Evolutionary conservation across 148 eudicot species (phyloP).

Genomic region (Rhododendron simsii): DNA sequence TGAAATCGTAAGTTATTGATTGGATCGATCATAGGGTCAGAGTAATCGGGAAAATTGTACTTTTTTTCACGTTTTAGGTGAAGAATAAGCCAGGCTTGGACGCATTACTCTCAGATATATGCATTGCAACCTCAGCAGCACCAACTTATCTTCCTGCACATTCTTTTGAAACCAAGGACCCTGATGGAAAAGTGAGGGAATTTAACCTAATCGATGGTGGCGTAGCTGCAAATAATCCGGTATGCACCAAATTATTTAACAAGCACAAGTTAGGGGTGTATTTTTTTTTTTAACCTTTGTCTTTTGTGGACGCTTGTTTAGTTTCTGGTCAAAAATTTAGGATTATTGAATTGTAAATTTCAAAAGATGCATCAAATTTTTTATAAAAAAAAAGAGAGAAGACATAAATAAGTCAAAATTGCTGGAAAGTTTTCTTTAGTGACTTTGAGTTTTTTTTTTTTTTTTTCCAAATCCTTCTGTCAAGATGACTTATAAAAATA

Average conservation of each 20-base stretch:
- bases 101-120: slow-evolving; percentile 10
- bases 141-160: slow-evolving; percentile 16
- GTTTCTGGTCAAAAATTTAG: neutral
- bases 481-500: too few species aligned
- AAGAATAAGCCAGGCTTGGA: slow-evolving; percentile 5
- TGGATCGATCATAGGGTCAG: neutral
- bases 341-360: neutral
- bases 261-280: neutral
- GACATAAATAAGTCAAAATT: neutral
- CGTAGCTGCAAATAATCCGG: slow-evolving; percentile 15
- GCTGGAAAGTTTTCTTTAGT: neutral
- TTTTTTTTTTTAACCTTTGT: neutral
- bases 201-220: slow-evolving; percentile 11
- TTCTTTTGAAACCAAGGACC: neutral
- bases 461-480: too few species aligned
- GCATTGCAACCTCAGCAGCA: slow-evolving; percentile 14
- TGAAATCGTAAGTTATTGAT: neutral
- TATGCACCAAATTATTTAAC: neutral
- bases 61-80: neutral
- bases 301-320: neutral
- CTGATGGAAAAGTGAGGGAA: slow-evolving; percentile 6
- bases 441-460: too few species aligned
- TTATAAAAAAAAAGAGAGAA: neutral
- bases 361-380: neutral
- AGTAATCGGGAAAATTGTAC: neutral